Base-by-base conservation (phyloP, 345 rosid genomes). In the Bruguiera gymnorhiza region DNA sequence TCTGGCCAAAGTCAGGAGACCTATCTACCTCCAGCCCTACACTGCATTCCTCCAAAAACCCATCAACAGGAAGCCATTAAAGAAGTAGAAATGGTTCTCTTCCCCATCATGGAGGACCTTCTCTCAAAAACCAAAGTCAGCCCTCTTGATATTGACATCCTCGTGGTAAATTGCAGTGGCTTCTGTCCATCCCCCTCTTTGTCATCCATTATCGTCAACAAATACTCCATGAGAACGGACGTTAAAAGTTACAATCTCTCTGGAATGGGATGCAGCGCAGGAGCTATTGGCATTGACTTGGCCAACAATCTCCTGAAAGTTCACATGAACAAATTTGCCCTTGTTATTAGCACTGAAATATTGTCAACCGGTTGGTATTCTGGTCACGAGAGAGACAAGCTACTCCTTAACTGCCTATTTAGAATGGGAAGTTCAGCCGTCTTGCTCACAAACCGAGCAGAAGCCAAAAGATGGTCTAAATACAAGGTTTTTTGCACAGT, bases 231-330 rank as follows among this genome's bases (percentile, higher is more conserved):
- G 83, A 83, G 75, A 59, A 63, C 57, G 15, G 85, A 84, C 18
- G 62, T 79, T 5, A 83, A 81, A 66, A 86, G 78, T 78, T 86
- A 53, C 55, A 84, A 74, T 65, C 82, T 86, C 43, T 83, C 91
- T 39, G 91, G 91, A 16, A 86, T 86, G 91, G 91, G 91, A 1
- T 86, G 91, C 75, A 81, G 87, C 51, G 91, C 86, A n/a, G 73
- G 87, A 4, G 78, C 76, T 6, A 63, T 83, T 2, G 76, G 58
- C 51, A 67, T 86, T 39, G 88, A 86, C 48, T 36, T 86, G 69
- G 91, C 86, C 19, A 69, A 71, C 27, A 80, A 51, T 52, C 83
- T 86, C 53, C 73, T 86, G 26, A 74, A 70, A 51, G 70, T 70
- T 30, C 81, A 76, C 52, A 81, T 61, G 29, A 78, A 80, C 61